Conservation (phyloP, 352 stramenopile species). For the Globisporangium canariense region DNA sequence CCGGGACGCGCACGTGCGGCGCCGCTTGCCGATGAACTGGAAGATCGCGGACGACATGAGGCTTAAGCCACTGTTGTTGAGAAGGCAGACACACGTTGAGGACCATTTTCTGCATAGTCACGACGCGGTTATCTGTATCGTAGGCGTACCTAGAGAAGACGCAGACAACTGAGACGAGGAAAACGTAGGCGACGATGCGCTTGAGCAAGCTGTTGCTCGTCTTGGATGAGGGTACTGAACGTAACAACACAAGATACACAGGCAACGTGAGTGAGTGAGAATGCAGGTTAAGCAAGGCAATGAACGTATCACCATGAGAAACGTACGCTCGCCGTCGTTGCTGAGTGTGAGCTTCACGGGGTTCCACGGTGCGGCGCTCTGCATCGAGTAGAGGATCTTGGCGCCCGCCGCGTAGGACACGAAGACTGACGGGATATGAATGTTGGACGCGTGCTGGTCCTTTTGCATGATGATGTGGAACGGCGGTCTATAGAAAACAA, state of each 20-base stretch:
- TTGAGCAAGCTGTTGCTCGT: conserved; percentile 63
- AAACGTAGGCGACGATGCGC: conserved; percentile 68
- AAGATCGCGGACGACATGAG: conserved; percentile 67
- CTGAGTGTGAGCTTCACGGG: conserved; percentile 59
- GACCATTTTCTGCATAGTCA: background rate
- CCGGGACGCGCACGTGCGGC: conserved; percentile 49
- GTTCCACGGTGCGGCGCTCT: conserved; percentile 43
- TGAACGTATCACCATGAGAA: background rate
- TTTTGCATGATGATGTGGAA: conserved; percentile 87
- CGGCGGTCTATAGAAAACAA: conserved; percentile 35
- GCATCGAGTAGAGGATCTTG: conserved; percentile 40
- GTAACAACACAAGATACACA: background rate
- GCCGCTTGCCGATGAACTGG: conserved; percentile 52
- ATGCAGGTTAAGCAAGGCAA: background rate
- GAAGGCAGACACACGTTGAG: background rate
- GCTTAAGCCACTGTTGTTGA: conserved; percentile 42
- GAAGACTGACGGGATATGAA: conserved; percentile 72
- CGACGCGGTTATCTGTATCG: background rate
- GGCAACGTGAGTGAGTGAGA: background rate
- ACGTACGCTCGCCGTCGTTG: conserved; percentile 55
- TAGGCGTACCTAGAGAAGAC: conserved; percentile 53
- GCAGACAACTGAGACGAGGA: conserved; percentile 75
- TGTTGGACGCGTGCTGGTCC: conserved; percentile 59
- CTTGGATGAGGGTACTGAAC: conserved; percentile 45
- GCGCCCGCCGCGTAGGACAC: conserved; percentile 65